A percentile compares a stretch with the other conserved stretches of the same genome.
These are phyloP conservation scores for Aspergillus incahuasiensis DNA, from an alignment of 495 filamentous ascomycete species.

Conservation along the genomic window DNA sequence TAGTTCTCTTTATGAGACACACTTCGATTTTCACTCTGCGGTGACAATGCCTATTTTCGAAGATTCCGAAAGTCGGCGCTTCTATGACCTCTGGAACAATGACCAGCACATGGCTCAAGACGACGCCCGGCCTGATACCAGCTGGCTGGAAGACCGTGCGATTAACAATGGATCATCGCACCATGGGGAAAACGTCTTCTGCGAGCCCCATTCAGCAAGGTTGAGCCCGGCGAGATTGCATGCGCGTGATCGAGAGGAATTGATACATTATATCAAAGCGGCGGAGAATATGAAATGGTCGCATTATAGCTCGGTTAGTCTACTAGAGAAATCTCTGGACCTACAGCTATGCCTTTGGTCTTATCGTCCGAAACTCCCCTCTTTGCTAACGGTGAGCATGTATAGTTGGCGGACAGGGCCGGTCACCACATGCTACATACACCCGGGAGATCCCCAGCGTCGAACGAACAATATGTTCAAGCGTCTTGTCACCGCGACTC, in stretches of 20 bases:
- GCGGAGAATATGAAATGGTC: slow-evolving; percentile 74
- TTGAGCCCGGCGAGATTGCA: slow-evolving; percentile 18
- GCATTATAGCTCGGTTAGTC: slow-evolving; percentile 59
- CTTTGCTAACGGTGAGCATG: slow-evolving; percentile 1
- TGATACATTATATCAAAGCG: slow-evolving; percentile 82
- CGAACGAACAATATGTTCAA: slow-evolving; percentile 2
- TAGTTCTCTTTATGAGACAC: slow-evolving; percentile 5
- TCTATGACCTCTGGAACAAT: slow-evolving; percentile 27
- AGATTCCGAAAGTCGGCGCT: slow-evolving; percentile 33
- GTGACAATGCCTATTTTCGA: slow-evolving; percentile 40
- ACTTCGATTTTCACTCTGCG: neutral
- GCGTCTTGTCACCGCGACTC: slow-evolving; percentile 8
- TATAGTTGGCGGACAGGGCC: slow-evolving; percentile 14
- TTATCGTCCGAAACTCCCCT: neutral
- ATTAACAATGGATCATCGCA: slow-evolving; percentile 3
- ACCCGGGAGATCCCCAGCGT: neutral
- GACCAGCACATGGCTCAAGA: slow-evolving; percentile 18
- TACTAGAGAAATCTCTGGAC: neutral
- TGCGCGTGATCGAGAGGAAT: slow-evolving; percentile 59
- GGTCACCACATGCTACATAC: slow-evolving; percentile 10
- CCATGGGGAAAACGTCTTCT: slow-evolving; percentile 4
- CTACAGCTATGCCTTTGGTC: too few relatives aligned
- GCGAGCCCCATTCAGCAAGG: slow-evolving; percentile 3
- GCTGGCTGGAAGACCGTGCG: slow-evolving; percentile 14
- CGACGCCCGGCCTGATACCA: slow-evolving; percentile 15